Percentiles rank a stretch among this genome's conserved stretches.
Evolutionary conservation across 129 eudicot genomes (phyloP).

Genomic region (Saposhnikovia divaricata): DNA sequence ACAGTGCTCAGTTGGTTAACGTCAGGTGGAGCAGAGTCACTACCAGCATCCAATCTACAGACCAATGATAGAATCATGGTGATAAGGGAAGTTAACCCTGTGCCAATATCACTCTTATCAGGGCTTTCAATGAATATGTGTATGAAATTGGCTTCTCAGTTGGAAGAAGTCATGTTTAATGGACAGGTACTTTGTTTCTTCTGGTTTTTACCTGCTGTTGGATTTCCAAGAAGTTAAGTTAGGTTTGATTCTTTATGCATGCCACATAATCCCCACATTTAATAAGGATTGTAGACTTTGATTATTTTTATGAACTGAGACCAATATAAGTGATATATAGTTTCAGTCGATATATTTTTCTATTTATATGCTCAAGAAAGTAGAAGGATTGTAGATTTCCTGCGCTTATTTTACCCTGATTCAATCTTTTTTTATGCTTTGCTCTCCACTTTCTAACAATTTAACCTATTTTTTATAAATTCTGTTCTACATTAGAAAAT

Average conservation of each 20-base stretch:
- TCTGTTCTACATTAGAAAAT: not conserved
- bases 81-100: constrained; percentile 89
- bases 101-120: constrained; percentile 71
- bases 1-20: constrained; percentile 75
- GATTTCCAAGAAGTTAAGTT: not conserved
- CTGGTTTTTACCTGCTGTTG: not conserved
- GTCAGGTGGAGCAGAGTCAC: constrained; percentile 71
- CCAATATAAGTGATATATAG: too few species aligned
- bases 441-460: not conserved
- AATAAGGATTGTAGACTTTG: too few species aligned
- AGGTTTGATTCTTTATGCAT: too few species aligned
- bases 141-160: constrained; percentile 64
- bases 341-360: too few species aligned
- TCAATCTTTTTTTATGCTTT: not conserved
- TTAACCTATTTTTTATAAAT: not conserved
- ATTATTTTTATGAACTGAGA: too few species aligned
- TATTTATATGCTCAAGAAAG: not conserved
- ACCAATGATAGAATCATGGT: constrained; percentile 63
- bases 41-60: constrained; percentile 61
- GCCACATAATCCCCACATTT: too few species aligned
- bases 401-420: not conserved
- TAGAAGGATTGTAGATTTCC: not conserved
- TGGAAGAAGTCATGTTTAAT: constrained; percentile 90
- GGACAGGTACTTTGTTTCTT: constrained; percentile 54
- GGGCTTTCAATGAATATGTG: constrained; percentile 87